Evolutionary conservation across 2,329 filamentous ascomycete genomes (phyloP), one percentile per base, ranked within the genome.

Genomic region (Hypoxylon sp.): DNA sequence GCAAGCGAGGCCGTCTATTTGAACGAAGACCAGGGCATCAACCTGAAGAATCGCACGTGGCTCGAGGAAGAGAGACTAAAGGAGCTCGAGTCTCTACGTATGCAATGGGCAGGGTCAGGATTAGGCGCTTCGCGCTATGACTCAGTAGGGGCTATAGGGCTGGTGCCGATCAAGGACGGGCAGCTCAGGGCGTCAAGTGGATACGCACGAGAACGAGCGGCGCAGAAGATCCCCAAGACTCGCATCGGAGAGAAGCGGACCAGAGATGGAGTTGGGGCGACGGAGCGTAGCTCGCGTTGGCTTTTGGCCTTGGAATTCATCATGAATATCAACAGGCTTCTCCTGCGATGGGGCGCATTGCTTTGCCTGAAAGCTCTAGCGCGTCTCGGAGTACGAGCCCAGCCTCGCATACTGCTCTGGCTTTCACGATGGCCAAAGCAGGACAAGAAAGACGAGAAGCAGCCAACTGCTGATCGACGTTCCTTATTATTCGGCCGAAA

Each of bases 1-100:
- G 96, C 96, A 0, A 97, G 93, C 73, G 94, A 98, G 78, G 95
- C 95, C 2, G 96, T 98, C 0, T 98, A 97, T 75, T 83, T 99
- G 9, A 97, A 97, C 67, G 95, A 98, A 78, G 95, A 95, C 47
- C 88, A 88, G 41, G 85, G 85, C 1, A 88, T 98, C 54, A 90
- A 88, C 65, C 82, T 97, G 2, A 89, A 89, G 69, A 83, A 86
- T 34, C 90, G 90, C 79, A 97, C 96, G 0, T 99, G 96, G 95
- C 82, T 98, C 2, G 96, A 99, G 75, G 92, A 95, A 72, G 92
- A 97, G 70, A 87, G 94, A 5, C 83, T 95, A 8, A 85, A 89
- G 46, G 93, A 98, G 74, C 83, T 97, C 2, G 89, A 96, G 70
- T 81, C 84, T 63, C 70, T 87, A 37, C 81, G 83, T 37, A 82